These are phyloP conservation scores for Zoysia japonica DNA, from an alignment of 176 grass and related monocot species.

Conservation along the genomic window DNA sequence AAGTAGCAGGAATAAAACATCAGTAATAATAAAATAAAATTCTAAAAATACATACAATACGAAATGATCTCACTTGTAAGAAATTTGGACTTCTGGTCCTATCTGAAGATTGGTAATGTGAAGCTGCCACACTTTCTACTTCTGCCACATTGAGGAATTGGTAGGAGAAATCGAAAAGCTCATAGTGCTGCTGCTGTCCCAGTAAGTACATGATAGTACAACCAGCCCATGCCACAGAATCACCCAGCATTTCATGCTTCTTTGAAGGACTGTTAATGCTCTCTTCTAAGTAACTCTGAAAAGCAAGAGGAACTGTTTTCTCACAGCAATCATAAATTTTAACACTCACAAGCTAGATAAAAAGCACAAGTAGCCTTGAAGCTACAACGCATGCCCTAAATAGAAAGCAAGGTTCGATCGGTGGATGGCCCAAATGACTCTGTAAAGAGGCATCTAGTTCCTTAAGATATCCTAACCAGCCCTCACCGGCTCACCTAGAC, in stretches of 20 bases:
- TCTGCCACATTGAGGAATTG: conserved; percentile 95
- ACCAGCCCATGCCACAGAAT: conserved; percentile 96
- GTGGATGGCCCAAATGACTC: background rate
- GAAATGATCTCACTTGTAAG: conserved; percentile 65
- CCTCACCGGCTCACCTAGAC: background rate
- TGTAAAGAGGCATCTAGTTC: background rate
- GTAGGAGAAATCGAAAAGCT: conserved; percentile 96
- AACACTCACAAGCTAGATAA: conserved; percentile 5
- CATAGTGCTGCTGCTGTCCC: conserved; percentile 93
- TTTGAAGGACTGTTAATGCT: conserved; percentile 68
- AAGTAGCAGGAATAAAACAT: background rate
- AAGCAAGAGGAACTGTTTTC: background rate
- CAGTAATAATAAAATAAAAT: conserved; percentile 5
- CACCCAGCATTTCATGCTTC: conserved; percentile 77
- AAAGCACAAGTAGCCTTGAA: conserved; percentile 17
- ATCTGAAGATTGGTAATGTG: conserved; percentile 59
- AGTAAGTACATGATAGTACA: conserved; percentile 98
- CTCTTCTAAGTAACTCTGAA: conserved; percentile 85
- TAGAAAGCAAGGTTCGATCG: background rate
- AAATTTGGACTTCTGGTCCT: conserved; percentile 61
- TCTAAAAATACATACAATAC: background rate
- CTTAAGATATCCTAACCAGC: background rate
- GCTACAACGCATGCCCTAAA: conserved; percentile 8
- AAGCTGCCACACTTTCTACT: conserved; percentile 67
- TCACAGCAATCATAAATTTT: conserved; percentile 22